A percentile compares a stretch with the other conserved stretches of the same genome.
Evolutionary conservation across 768 basidiomycete genomes (phyloP).

Genomic region (Fomitopsis pulvina): DNA sequence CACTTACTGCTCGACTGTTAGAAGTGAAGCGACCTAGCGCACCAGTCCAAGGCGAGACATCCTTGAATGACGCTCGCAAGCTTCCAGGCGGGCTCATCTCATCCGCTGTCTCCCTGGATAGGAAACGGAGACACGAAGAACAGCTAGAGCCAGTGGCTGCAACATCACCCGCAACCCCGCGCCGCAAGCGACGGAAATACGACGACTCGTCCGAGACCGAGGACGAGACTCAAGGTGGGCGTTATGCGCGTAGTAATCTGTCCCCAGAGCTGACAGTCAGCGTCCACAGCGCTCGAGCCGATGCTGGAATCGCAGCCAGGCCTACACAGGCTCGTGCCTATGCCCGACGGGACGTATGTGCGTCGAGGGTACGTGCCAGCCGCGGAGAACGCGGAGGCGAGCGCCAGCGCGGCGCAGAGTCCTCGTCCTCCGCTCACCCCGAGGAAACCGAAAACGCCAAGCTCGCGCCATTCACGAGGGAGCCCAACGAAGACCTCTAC

Average conservation of each 20-base stretch:
- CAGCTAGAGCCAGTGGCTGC: background rate
- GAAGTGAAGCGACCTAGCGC: background rate
- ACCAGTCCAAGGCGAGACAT: too few species aligned
- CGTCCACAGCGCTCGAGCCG: background rate
- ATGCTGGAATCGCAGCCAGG: slow-evolving; percentile 1
- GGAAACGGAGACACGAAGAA: background rate
- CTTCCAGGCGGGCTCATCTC: background rate
- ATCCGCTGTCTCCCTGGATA: background rate
- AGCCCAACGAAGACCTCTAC: background rate
- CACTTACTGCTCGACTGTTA: background rate
- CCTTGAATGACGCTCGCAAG: too few species aligned
- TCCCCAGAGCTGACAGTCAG: background rate
- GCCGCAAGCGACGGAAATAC: background rate
- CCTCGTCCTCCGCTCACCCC: background rate
- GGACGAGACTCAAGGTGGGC: slow-evolving; percentile 13
- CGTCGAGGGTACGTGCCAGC: background rate
- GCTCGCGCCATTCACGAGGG: background rate
- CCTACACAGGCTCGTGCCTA: background rate
- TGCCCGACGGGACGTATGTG: background rate
- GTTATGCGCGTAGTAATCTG: background rate
- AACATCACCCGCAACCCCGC: background rate
- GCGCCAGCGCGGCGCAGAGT: background rate
- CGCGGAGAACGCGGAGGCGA: background rate
- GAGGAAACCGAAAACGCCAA: background rate
- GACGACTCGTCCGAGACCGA: slow-evolving; percentile 15